A percentile compares a stretch with the other conserved stretches of the same genome.
Evolutionary conservation across 176 grass and related monocot species (phyloP).

Genomic region (Zoysia pacifica): DNA sequence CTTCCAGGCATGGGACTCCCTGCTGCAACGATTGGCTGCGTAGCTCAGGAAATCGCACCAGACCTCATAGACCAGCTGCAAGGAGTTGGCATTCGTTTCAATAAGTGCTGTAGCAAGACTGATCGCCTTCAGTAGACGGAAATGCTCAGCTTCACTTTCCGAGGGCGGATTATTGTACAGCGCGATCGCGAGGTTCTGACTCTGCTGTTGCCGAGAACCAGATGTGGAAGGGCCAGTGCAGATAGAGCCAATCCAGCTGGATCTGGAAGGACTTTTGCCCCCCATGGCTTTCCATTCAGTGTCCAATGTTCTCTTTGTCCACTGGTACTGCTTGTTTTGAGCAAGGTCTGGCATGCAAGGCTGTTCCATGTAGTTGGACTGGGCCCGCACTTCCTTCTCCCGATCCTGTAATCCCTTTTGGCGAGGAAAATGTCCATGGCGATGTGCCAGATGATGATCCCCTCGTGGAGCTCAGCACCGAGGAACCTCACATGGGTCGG

Average conservation of each 20-base stretch:
- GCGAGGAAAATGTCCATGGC: constrained; percentile 26
- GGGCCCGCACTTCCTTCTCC: background rate
- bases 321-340: constrained; percentile 9
- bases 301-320: background rate
- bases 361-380: constrained; percentile 42
- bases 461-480: constrained; percentile 16
- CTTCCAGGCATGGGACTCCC: background rate
- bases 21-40: background rate
- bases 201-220: background rate
- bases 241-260: background rate
- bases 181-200: background rate
- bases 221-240: background rate
- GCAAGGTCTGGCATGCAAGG: constrained; percentile 40
- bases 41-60: constrained; percentile 12
- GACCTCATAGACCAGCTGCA: background rate
- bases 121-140: background rate
- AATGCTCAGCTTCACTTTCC: background rate
- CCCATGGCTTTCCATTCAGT: background rate
- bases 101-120: background rate
- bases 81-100: background rate
- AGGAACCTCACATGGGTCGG: background rate
- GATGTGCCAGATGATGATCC: constrained; percentile 57
- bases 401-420: background rate
- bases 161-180: background rate
- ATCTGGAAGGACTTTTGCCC: background rate